phyloP scores from a whole-genome alignment of 768 basidiomycete genomes.

The Boletus coccyginus region DNA sequence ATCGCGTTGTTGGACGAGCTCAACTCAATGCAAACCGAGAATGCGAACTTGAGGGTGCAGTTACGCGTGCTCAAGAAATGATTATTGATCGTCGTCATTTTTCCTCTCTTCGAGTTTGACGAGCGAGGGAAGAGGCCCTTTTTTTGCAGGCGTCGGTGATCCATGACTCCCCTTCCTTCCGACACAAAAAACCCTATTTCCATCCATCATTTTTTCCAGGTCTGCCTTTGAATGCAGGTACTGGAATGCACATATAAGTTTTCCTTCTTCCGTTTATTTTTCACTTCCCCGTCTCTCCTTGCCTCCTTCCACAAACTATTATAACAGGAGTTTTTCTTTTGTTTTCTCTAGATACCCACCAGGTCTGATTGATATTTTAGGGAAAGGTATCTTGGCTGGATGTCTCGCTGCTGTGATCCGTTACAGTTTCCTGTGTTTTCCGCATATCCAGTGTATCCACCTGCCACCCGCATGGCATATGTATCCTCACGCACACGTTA shows the following conservation, averaged over 20 bases:
- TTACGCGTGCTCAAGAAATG: constrained; percentile 52
- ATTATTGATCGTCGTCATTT: not conserved
- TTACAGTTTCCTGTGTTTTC: not conserved
- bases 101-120: not conserved
- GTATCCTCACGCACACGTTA: constrained; percentile 22
- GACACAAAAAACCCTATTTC: too few relatives aligned
- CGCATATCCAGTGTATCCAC: constrained; percentile 19
- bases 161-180: not conserved
- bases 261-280: not conserved
- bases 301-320: not conserved
- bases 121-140: not conserved
- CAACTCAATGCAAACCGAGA: constrained; percentile 79
- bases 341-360: constrained; percentile 9
- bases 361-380: not conserved
- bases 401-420: not conserved
- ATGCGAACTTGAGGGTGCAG: constrained; percentile 66
- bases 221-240: not conserved
- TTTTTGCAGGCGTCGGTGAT: not conserved
- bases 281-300: not conserved
- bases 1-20: constrained; percentile 87
- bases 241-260: not conserved
- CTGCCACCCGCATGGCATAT: constrained; percentile 11
- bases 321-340: not conserved
- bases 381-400: not conserved
- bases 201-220: not conserved